Evolutionary conservation across 2,329 filamentous ascomycete species (phyloP).

Genomic region (Dichotomopilus funicola): DNA sequence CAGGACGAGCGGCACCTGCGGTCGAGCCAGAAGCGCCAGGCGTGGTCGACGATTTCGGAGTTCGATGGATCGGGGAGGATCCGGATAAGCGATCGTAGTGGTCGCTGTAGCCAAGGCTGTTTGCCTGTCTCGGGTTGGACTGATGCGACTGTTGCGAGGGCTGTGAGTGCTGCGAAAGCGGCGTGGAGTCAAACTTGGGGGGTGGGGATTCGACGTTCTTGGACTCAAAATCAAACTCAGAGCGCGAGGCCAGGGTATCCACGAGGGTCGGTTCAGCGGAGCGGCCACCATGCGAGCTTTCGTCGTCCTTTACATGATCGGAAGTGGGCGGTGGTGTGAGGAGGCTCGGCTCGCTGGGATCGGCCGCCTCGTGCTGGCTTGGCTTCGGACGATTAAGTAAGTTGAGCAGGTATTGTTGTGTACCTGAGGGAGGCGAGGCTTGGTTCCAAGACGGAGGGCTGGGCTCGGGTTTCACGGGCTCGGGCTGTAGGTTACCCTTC

Average conservation of each 20-base stretch:
- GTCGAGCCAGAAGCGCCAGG: constrained; percentile 25
- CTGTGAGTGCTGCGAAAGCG: constrained; percentile 25
- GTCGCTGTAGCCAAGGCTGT: constrained; percentile 31
- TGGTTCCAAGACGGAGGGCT: constrained; percentile 37
- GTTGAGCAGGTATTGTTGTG: constrained; percentile 79
- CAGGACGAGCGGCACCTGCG: constrained; percentile 25
- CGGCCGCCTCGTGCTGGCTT: constrained; percentile 48
- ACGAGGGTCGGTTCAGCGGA: constrained; percentile 22
- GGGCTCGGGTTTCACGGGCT: constrained; percentile 35
- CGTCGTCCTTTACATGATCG: constrained; percentile 26
- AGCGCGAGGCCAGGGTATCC: constrained; percentile 22
- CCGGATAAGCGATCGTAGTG: constrained; percentile 37
- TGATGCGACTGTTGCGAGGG: constrained; percentile 26
- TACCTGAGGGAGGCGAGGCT: constrained; percentile 55
- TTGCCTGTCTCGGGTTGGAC: constrained; percentile 12
- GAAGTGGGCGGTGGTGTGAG: constrained; percentile 40
- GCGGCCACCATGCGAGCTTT: constrained; percentile 17
- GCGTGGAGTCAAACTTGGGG: constrained; percentile 24
- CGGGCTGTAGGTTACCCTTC: constrained; percentile 48
- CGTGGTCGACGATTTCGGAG: constrained; percentile 35
- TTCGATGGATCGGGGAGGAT: constrained; percentile 37
- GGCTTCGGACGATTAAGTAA: constrained; percentile 75
- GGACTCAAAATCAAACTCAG: constrained; percentile 26
- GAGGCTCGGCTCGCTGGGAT: constrained; percentile 38
- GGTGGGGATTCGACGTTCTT: constrained; percentile 22